These are phyloP conservation scores for Erysiphe pulchra DNA, from an alignment of 2,329 filamentous ascomycete species.

Conservation along the genomic window DNA sequence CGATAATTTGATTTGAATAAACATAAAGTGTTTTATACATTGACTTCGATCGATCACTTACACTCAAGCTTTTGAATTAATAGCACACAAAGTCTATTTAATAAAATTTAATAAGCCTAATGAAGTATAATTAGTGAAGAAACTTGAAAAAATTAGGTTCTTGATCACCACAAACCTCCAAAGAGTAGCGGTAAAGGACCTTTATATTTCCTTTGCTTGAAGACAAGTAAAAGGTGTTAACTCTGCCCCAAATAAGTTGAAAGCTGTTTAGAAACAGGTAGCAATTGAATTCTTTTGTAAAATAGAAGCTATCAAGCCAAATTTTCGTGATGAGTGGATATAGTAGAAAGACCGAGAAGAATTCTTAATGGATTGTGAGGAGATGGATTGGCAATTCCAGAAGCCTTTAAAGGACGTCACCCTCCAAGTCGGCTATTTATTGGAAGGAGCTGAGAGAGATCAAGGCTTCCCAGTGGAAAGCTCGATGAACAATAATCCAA, in stretches of 20 bases:
- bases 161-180: constrained; percentile 5
- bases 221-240: constrained; percentile 1
- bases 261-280: constrained; percentile 8
- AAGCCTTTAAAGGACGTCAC: background rate
- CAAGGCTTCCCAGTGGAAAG: background rate
- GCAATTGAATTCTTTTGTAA: constrained; percentile 13
- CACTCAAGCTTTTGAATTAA: constrained; percentile 7
- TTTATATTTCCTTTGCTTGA: background rate
- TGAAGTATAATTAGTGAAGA: constrained; percentile 2
- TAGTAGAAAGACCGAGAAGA: constrained; percentile 9
- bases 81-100: constrained; percentile 2
- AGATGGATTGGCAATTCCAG: background rate
- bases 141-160: background rate
- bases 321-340: constrained; percentile 7
- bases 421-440: background rate
- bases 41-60: constrained; percentile 3
- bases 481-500: background rate
- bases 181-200: constrained; percentile 1
- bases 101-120: constrained; percentile 5
- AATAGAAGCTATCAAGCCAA: constrained; percentile 16
- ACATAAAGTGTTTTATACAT: background rate
- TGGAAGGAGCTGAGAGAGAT: background rate
- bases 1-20: background rate
- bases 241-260: constrained; percentile 3
- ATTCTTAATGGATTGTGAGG: constrained; percentile 3